Conservation (phyloP, 768 basidiomycete genomes). For the Pleurotus sapidus region DNA sequence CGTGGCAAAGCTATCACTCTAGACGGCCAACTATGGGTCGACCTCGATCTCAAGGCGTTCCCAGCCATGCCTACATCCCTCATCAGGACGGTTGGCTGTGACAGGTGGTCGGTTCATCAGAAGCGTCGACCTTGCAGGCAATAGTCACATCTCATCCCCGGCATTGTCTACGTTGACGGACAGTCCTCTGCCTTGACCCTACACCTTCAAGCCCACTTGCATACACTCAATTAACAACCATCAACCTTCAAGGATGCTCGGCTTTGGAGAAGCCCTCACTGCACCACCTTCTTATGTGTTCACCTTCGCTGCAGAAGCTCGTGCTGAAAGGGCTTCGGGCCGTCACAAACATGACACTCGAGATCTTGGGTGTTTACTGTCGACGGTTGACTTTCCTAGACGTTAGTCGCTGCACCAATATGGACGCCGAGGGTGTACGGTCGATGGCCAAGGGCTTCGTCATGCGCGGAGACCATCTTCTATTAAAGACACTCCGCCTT, state of each 20-base stretch:
- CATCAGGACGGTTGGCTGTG: constrained; percentile 49
- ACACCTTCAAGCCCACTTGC: constrained; percentile 27
- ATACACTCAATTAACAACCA: constrained; percentile 64
- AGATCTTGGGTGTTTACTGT: constrained; percentile 59
- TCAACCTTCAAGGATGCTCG: constrained; percentile 75
- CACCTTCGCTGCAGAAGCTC: constrained; percentile 54
- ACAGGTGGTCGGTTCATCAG: constrained; percentile 64
- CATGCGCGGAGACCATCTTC: constrained; percentile 43
- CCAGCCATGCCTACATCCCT: constrained; percentile 50
- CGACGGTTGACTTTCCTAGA: constrained; percentile 59
- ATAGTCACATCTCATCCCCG: constrained; percentile 45
- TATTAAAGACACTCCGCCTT: constrained; percentile 60
- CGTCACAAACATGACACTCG: constrained; percentile 75
- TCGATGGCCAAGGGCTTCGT: constrained; percentile 42
- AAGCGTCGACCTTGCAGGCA: constrained; percentile 61
- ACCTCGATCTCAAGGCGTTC: constrained; percentile 62
- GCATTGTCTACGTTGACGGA: constrained; percentile 52
- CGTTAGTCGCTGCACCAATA: constrained; percentile 65
- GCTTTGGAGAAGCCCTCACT: constrained; percentile 63
- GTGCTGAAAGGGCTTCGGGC: constrained; percentile 65
- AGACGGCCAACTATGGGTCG: constrained; percentile 85
- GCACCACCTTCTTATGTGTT: constrained; percentile 65
- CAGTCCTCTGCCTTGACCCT: constrained; percentile 46
- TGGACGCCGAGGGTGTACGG: constrained; percentile 64
- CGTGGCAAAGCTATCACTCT: constrained; percentile 74